phyloP scores from a whole-genome alignment of 208 protist species.

The Leishmania arabica region DNA sequence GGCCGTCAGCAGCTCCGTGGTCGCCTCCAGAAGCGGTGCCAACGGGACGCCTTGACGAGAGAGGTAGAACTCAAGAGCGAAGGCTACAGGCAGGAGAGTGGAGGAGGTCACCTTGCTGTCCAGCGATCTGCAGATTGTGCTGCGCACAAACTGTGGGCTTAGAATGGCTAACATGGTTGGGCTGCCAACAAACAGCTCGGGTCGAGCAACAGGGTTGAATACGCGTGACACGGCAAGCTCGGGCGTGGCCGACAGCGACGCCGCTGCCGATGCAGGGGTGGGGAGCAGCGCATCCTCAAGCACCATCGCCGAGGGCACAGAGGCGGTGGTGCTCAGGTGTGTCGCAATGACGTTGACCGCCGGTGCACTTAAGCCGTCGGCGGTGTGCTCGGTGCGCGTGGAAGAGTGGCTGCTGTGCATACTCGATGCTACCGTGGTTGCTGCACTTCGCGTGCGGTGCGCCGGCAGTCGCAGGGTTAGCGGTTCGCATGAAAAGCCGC shows the following conservation, averaged over 20 bases:
- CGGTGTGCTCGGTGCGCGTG: neutral
- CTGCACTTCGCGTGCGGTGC: neutral
- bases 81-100: conserved; percentile 52
- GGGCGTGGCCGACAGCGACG: neutral
- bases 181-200: conserved; percentile 43
- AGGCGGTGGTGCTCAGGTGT: conserved; percentile 6
- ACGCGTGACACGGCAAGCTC: neutral
- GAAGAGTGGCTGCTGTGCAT: neutral
- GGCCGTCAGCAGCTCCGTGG: conserved; percentile 63
- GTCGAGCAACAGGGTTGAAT: conserved; percentile 6
- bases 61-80: conserved; percentile 61
- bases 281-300: neutral
- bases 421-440: neutral
- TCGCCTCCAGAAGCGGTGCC: conserved; percentile 58
- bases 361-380: neutral
- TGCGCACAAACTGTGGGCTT: conserved; percentile 55
- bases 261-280: conserved; percentile 4
- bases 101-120: conserved; percentile 26
- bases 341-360: neutral
- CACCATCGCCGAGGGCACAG: neutral
- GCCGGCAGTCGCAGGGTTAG: conserved; percentile 27
- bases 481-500: conserved; percentile 52
- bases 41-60: conserved; percentile 48
- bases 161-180: conserved; percentile 67
- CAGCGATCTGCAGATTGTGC: conserved; percentile 39